Evolutionary conservation across 1,284 basidiomycete species (phyloP).

Genomic region (Microbotryum silenes-acaulis): DNA sequence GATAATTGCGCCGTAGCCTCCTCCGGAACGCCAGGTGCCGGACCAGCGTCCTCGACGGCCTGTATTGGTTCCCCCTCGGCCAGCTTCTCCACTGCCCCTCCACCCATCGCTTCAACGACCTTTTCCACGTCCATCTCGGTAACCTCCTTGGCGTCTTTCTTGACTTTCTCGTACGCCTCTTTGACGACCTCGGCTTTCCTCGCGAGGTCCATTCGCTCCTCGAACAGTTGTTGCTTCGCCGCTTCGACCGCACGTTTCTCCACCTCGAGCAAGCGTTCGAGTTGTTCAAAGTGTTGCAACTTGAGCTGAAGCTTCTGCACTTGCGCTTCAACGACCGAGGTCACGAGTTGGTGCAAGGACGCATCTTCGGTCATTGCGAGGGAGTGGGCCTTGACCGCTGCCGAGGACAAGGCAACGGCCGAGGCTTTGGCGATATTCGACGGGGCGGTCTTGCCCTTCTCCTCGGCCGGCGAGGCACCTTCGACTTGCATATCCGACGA

Average conservation of each 20-base stretch:
- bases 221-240: conserved; percentile 31
- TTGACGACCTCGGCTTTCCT: background rate
- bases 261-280: conserved; percentile 80
- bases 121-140: too few species aligned
- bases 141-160: too few species aligned
- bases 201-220: conserved; percentile 31
- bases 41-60: too few species aligned
- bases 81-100: too few species aligned
- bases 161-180: too few species aligned
- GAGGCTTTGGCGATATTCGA: conserved; percentile 72
- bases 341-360: conserved; percentile 71
- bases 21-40: too few species aligned
- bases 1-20: too few species aligned
- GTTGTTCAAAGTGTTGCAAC: conserved; percentile 80
- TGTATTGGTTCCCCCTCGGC: too few species aligned
- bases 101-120: too few species aligned
- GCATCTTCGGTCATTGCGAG: conserved; percentile 79
- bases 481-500: conserved; percentile 11
- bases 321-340: conserved; percentile 80
- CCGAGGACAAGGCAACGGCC: conserved; percentile 74
- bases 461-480: background rate
- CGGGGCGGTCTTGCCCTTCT: conserved; percentile 51
- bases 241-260: conserved; percentile 67
- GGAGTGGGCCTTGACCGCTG: conserved; percentile 72
- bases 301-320: conserved; percentile 89